Conservation (phyloP, 768 basidiomycete species). For the Leccinum truebloodii region DNA sequence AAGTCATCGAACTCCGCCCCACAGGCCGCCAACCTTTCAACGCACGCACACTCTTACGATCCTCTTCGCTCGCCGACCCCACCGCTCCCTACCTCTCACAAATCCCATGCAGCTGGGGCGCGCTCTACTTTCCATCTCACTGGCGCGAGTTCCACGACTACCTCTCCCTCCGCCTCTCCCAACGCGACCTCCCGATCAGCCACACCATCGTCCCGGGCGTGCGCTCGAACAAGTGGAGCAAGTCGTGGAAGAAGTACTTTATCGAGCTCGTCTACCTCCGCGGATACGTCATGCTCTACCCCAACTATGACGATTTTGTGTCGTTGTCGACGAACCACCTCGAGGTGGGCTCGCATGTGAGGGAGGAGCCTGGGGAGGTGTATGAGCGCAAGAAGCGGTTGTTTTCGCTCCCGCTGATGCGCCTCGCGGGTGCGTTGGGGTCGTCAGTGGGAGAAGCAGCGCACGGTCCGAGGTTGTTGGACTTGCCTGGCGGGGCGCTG, state of each 20-base stretch:
- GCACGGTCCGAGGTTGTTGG: constrained; percentile 43
- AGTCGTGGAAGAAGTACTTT: constrained; percentile 88
- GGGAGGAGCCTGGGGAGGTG: constrained; percentile 46
- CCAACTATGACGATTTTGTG: constrained; percentile 69
- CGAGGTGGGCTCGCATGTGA: constrained; percentile 82
- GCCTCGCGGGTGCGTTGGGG: constrained; percentile 26
- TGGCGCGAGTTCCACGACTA: constrained; percentile 88
- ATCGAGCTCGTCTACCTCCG: constrained; percentile 82
- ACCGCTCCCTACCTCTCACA: constrained; percentile 80
- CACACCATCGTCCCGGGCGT: constrained; percentile 65
- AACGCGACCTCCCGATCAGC: constrained; percentile 34
- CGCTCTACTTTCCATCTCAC: constrained; percentile 85
- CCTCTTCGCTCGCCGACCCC: constrained; percentile 39
- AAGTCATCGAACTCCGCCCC: constrained; percentile 70
- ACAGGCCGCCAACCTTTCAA: constrained; percentile 70
- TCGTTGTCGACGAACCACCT: constrained; percentile 91
- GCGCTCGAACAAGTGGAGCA: constrained; percentile 78
- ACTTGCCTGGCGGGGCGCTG: constrained; percentile 56
- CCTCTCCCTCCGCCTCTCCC: constrained; percentile 69
- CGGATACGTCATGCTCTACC: constrained; percentile 88
- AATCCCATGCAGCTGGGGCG: constrained; percentile 91
- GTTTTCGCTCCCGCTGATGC: constrained; percentile 74
- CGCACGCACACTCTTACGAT: constrained; percentile 58
- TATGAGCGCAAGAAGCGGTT: constrained; percentile 56
- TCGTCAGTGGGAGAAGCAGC: not conserved